phyloP scores from a whole-genome alignment of 2,329 filamentous ascomycete genomes.

The Tricladium varicosporioides region DNA sequence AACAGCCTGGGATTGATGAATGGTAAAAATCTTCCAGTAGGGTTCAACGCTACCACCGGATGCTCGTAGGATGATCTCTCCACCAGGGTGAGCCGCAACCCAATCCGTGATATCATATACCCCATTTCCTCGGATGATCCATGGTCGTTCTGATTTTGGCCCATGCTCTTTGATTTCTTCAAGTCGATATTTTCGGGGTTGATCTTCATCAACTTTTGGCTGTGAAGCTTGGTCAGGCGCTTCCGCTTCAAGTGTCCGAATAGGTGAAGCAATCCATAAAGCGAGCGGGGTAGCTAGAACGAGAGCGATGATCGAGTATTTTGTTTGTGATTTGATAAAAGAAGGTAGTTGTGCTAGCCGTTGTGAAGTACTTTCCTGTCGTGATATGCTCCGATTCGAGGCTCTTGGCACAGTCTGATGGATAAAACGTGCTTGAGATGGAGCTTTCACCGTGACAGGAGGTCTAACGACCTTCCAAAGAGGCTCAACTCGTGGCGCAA shows the following conservation, averaged over 20 bases:
- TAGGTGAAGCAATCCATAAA: neutral
- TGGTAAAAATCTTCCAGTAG: constrained; percentile 70
- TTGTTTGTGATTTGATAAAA: neutral
- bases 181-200: constrained; percentile 33
- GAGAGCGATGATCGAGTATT: neutral
- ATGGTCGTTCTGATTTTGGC: constrained; percentile 52
- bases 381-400: too few relatives aligned
- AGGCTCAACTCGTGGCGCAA: neutral
- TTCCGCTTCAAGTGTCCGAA: constrained; percentile 3
- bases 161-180: constrained; percentile 52
- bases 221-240: neutral
- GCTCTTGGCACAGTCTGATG: too few relatives aligned
- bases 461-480: neutral
- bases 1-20: constrained; percentile 65
- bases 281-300: neutral
- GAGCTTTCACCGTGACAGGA: neutral
- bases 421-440: neutral
- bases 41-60: constrained; percentile 63
- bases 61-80: constrained; percentile 65
- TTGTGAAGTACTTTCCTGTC: too few relatives aligned
- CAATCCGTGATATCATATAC: constrained; percentile 73
- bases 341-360: neutral
- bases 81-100: constrained; percentile 63
- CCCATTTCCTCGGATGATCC: constrained; percentile 62
- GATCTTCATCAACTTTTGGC: neutral